Conservation (phyloP, 148 eudicot genomes). For the Rhododendron simsii region DNA sequence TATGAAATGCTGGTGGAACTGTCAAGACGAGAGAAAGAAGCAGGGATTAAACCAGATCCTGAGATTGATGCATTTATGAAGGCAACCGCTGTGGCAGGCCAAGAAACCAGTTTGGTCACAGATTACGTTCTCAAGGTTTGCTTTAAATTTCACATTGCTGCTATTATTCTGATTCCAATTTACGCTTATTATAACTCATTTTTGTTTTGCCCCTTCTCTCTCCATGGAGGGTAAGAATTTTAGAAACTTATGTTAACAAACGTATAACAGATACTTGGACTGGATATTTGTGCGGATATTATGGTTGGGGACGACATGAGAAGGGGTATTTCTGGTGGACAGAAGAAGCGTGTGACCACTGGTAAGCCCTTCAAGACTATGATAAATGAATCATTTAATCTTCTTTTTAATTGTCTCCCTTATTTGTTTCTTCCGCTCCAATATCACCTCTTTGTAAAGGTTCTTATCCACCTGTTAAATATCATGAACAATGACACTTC, state of each 20-base stretch:
- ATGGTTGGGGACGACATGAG: slow-evolving; percentile 48
- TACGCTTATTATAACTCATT: not conserved
- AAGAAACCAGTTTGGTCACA: slow-evolving; percentile 39
- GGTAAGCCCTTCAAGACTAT: slow-evolving; percentile 15
- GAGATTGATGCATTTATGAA: slow-evolving; percentile 52
- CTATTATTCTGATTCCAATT: not conserved
- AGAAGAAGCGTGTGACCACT: slow-evolving; percentile 42
- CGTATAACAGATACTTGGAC: slow-evolving; percentile 26
- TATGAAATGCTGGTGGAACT: slow-evolving; percentile 38
- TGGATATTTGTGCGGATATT: slow-evolving; percentile 36
- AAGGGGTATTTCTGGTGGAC: slow-evolving; percentile 47
- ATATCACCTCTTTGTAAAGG: not conserved
- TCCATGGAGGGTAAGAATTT: not conserved
- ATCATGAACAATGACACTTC: not conserved
- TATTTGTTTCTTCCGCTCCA: not conserved
- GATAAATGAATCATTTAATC: not conserved
- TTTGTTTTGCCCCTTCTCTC: not conserved
- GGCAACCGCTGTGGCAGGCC: slow-evolving; percentile 41
- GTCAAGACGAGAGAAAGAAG: slow-evolving; percentile 34
- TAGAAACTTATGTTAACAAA: not conserved
- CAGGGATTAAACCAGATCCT: slow-evolving; percentile 42
- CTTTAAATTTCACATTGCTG: not conserved
- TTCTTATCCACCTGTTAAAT: not conserved
- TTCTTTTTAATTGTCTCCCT: not conserved
- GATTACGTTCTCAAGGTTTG: slow-evolving; percentile 41